These are phyloP conservation scores for Lentinula sp. DNA, from an alignment of 768 basidiomycete species.

Conservation along the genomic window DNA sequence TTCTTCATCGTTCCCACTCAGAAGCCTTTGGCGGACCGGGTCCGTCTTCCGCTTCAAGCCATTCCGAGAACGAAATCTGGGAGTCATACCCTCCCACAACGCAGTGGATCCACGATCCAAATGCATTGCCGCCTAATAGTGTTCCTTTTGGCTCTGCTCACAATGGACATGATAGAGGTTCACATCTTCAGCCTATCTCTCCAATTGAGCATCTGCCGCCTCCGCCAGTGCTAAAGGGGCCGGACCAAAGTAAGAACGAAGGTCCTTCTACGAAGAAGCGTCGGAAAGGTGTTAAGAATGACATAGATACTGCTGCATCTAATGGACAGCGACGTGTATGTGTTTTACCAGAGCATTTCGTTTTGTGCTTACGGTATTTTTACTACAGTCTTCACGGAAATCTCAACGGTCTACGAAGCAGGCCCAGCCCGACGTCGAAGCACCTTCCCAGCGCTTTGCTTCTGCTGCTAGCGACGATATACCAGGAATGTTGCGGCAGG, in stretches of 20 bases:
- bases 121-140: neutral
- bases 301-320: slow-evolving; percentile 50
- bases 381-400: slow-evolving; percentile 32
- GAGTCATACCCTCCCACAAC: neutral
- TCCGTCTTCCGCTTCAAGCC: slow-evolving; percentile 3
- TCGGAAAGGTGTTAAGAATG: slow-evolving; percentile 40
- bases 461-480: slow-evolving; percentile 17
- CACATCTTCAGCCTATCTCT: slow-evolving; percentile 2
- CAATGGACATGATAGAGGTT: neutral
- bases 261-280: slow-evolving; percentile 40
- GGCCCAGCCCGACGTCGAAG: neutral
- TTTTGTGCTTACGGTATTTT: slow-evolving; percentile 5
- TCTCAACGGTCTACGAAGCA: slow-evolving; percentile 33
- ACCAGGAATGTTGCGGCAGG: slow-evolving; percentile 15
- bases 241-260: neutral
- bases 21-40: neutral
- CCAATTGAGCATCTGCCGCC: neutral
- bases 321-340: slow-evolving; percentile 49
- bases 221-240: neutral
- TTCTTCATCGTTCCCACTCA: neutral
- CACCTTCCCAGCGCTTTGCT: slow-evolving; percentile 7
- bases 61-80: neutral
- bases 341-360: slow-evolving; percentile 9
- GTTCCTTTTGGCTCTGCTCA: neutral
- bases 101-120: slow-evolving; percentile 1